Percentiles rank a stretch among this genome's conserved stretches.
Conservation (phyloP, 305 asterid species). For the Fraxinus floribunda region DNA sequence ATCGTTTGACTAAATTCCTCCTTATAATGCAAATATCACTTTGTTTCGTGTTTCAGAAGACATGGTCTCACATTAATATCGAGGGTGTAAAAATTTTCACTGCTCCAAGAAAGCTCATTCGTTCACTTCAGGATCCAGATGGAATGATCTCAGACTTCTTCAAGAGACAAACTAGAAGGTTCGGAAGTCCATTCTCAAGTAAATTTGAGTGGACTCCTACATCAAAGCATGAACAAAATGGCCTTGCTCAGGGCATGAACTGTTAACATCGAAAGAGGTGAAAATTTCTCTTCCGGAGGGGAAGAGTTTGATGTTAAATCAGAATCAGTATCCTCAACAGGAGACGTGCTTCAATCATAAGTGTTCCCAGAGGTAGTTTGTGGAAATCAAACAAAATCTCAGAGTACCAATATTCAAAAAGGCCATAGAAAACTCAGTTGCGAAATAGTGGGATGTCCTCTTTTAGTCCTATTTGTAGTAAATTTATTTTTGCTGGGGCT, state of each 20-base stretch:
- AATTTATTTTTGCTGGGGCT: conserved; percentile 37
- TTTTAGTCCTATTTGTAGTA: conserved; percentile 42
- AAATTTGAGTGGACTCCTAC: conserved; percentile 42
- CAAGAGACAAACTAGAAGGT: conserved; percentile 41
- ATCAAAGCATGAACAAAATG: conserved; percentile 35
- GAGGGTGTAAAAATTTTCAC: too few species aligned
- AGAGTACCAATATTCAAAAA: conserved; percentile 10
- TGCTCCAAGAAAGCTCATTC: too few species aligned
- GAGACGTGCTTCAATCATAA: conserved; percentile 36
- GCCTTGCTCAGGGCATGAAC: conserved; percentile 22
- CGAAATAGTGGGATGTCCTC: conserved; percentile 32
- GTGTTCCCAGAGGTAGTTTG: conserved; percentile 27
- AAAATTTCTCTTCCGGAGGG: conserved; percentile 27
- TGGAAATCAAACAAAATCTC: conserved; percentile 22
- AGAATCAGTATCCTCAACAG: conserved; percentile 77
- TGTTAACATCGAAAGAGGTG: conserved; percentile 23
- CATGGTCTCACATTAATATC: not conserved
- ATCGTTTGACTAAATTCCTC: not conserved
- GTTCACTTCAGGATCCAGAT: conserved; percentile 48
- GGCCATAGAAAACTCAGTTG: conserved; percentile 20
- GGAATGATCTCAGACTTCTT: conserved; percentile 37
- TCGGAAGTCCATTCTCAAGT: conserved; percentile 45
- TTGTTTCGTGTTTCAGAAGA: conserved; percentile 48
- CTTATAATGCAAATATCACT: conserved; percentile 5
- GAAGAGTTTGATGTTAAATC: conserved; percentile 40